phyloP scores from a whole-genome alignment of 257 asterid species.

The Solanum ossicruentum region DNA sequence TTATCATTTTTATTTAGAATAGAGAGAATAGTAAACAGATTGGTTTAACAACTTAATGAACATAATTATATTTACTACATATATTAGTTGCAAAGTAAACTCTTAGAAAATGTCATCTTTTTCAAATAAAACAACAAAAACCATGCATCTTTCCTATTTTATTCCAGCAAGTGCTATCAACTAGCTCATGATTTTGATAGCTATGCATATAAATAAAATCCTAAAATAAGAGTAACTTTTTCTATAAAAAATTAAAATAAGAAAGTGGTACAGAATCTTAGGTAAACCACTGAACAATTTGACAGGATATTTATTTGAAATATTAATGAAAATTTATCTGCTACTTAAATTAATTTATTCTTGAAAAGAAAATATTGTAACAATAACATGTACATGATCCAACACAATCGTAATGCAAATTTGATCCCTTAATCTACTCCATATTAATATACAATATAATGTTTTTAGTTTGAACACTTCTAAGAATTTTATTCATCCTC shows the following conservation, averaged over 20 bases:
- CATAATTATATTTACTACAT: not conserved
- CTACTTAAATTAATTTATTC: not conserved
- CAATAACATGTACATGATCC: not conserved
- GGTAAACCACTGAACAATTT: constrained; percentile 19
- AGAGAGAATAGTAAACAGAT: not conserved
- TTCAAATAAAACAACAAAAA: not conserved
- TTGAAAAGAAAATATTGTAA: not conserved
- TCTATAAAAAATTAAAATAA: not conserved
- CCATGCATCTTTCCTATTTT: not conserved
- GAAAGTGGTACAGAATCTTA: constrained; percentile 17
- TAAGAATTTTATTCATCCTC: too few relatives aligned
- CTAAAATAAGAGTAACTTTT: not conserved
- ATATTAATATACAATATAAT: not conserved
- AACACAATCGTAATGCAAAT: not conserved
- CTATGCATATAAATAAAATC: not conserved
- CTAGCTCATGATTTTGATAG: not conserved
- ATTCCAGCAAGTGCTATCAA: not conserved
- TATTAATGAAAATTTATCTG: not conserved
- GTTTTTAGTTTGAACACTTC: too few relatives aligned
- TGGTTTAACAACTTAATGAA: not conserved
- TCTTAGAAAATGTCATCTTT: not conserved
- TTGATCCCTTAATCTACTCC: not conserved
- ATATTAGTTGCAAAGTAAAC: constrained; percentile 1
- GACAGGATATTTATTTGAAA: not conserved
- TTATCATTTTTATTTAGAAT: not conserved